These are phyloP conservation scores for Boletus sp. DNA, from an alignment of 768 basidiomycete genomes.

Conservation along the genomic window DNA sequence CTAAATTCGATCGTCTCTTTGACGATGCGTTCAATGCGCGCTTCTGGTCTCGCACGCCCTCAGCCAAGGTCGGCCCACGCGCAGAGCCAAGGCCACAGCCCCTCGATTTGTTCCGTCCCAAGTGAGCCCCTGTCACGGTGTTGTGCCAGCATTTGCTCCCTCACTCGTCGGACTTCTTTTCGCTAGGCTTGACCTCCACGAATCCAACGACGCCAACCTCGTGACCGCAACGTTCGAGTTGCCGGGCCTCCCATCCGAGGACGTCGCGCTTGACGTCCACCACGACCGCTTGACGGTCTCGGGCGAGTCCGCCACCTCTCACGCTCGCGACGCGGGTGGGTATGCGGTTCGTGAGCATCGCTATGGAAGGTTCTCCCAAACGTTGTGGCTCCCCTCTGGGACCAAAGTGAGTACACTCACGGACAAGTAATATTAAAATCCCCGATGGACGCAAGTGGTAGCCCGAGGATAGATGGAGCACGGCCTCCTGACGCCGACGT, in stretches of 20 bases:
- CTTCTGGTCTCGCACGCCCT: neutral
- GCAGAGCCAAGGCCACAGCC: neutral
- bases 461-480: conserved; percentile 42
- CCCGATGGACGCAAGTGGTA: conserved; percentile 5
- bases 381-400: conserved; percentile 42
- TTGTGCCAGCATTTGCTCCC: rapidly evolving
- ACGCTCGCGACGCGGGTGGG: conserved; percentile 36
- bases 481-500: conserved; percentile 43
- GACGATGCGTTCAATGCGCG: conserved; percentile 4
- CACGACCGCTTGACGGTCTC: conserved; percentile 44
- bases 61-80: neutral
- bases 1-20: neutral
- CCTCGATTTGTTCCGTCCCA: conserved; percentile 14
- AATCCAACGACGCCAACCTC: conserved; percentile 30
- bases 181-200: conserved; percentile 43
- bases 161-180: too few species aligned
- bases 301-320: conserved; percentile 39
- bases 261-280: conserved; percentile 43
- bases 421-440: too few species aligned
- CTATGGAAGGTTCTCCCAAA: conserved; percentile 42
- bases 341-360: conserved; percentile 44
- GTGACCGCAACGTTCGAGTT: conserved; percentile 53
- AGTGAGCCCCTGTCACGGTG: conserved; percentile 5
- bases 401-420: conserved; percentile 34
- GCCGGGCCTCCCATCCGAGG: conserved; percentile 48